Evolutionary conservation across 2,329 filamentous ascomycete genomes (phyloP), one percentile per base, ranked within the genome.

Genomic region (Thermoascus crustaceus): DNA sequence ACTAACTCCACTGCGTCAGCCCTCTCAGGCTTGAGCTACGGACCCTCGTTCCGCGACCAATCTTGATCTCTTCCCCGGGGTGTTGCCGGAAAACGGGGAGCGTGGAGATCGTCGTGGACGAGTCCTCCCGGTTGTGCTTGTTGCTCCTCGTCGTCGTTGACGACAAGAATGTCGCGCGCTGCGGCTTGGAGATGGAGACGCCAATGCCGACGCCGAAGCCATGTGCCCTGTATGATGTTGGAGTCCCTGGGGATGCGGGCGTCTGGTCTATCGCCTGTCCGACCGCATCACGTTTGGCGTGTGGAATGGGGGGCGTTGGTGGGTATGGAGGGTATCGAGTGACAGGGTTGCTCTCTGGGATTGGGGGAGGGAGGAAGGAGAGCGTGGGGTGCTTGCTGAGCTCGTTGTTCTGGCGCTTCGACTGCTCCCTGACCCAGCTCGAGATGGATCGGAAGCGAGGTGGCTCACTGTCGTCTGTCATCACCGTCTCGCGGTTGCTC

Each of bases 41-140:
- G 22, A 25, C 22, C 16, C 37, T 35, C 7, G 14, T 23, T 3
- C 24, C 4, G 1, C 21, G 27, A 10, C 22, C 25, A 6, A 36
- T 13, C 22, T 34, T 25, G 8, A 42, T 32, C 27, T 40, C 37
- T 16, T 37, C 32, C 4, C 37, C 33, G 4, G 37, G 40, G 22
- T 42, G 37, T 8, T 37, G 33, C 32, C 33, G 26, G 23, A 37
- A 42, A 11, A 42, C 32, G 2, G 37, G 30, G 4, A 35, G 30
- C 2, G 40, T 42, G 3, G 37, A 39, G n/a, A 24, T 19, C 25
- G 26, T 29, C 4, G 26, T 18, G 8, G 33, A 34, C 10, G 37
- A 22, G 19, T 24, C 21, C 3, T 35, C 7, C 27, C 35, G 9
- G 19, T 30, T 17, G 30, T 37, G 10, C 22, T 18, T 19, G 6